These are phyloP conservation scores for Didymella sp. DNA, from an alignment of 2,329 filamentous ascomycete genomes.

Conservation along the genomic window DNA sequence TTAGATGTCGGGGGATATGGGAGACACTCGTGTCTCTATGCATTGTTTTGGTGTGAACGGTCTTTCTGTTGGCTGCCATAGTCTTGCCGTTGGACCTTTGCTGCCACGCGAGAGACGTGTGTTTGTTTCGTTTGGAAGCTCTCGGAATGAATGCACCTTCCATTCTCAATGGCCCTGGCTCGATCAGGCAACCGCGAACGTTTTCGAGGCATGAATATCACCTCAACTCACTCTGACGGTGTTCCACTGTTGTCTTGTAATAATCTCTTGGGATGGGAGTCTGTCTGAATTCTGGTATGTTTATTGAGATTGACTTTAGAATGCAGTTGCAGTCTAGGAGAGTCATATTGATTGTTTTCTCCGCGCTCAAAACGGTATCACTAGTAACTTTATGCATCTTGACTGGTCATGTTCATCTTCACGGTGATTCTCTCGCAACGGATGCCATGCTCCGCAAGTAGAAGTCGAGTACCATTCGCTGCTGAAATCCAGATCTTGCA, in stretches of 20 bases:
- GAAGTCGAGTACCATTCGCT: neutral
- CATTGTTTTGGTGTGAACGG: too few species aligned
- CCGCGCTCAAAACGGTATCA: neutral
- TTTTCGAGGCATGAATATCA: neutral
- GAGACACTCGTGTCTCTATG: too few species aligned
- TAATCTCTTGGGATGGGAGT: neutral
- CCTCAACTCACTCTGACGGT: neutral
- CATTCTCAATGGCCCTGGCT: neutral
- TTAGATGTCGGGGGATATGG: too few species aligned
- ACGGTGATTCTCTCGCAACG: neutral
- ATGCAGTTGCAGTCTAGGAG: neutral
- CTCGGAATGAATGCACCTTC: slow-evolving; percentile 11
- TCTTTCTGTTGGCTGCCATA: too few species aligned
- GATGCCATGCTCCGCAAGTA: neutral
- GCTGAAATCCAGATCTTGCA: neutral
- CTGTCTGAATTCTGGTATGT: too few species aligned
- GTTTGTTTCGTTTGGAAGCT: slow-evolving; percentile 5
- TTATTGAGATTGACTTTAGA: neutral
- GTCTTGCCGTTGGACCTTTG: too few species aligned
- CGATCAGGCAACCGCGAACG: neutral
- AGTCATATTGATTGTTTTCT: neutral
- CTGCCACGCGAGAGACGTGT: too few species aligned
- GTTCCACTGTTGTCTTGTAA: slow-evolving; percentile 1
- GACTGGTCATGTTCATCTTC: neutral
- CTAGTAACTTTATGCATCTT: neutral